These are phyloP conservation scores for Handroanthus guayacan DNA, from an alignment of 257 asterid species.

Conservation along the genomic window DNA sequence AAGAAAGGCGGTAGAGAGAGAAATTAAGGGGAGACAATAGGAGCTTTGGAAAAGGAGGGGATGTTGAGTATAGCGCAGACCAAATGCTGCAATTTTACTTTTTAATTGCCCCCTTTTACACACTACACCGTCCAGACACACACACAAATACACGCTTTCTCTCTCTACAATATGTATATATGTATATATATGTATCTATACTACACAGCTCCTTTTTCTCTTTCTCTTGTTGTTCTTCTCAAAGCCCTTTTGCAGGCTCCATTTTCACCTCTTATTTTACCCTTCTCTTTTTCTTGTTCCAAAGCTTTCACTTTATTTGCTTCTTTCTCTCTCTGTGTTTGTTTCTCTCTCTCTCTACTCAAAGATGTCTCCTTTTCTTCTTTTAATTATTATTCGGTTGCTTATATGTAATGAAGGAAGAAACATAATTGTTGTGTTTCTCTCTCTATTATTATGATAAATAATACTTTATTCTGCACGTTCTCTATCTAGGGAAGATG, in stretches of 20 bases:
- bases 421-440: conserved; percentile 4
- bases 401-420: background rate
- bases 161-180: background rate
- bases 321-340: conserved; percentile 9
- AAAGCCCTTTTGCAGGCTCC: conserved; percentile 30
- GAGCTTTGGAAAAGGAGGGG: conserved; percentile 80
- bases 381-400: conserved; percentile 9
- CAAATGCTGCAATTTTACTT: conserved; percentile 74
- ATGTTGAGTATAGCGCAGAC: conserved; percentile 88
- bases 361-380: conserved; percentile 38
- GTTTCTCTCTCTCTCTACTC: conserved; percentile 43
- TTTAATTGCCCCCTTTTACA: conserved; percentile 72
- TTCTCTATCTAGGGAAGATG: conserved; percentile 37
- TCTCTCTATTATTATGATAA: conserved; percentile 11
- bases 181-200: background rate
- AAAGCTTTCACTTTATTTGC: conserved; percentile 27
- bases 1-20: conserved; percentile 39
- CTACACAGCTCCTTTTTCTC: background rate
- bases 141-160: conserved; percentile 39
- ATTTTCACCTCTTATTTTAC: background rate
- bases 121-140: conserved; percentile 73
- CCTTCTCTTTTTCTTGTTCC: background rate
- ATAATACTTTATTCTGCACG: background rate
- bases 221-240: conserved; percentile 27
- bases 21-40: conserved; percentile 60